Base-by-base conservation (phyloP, 306 rosid genomes). In the Myrica gale region DNA sequence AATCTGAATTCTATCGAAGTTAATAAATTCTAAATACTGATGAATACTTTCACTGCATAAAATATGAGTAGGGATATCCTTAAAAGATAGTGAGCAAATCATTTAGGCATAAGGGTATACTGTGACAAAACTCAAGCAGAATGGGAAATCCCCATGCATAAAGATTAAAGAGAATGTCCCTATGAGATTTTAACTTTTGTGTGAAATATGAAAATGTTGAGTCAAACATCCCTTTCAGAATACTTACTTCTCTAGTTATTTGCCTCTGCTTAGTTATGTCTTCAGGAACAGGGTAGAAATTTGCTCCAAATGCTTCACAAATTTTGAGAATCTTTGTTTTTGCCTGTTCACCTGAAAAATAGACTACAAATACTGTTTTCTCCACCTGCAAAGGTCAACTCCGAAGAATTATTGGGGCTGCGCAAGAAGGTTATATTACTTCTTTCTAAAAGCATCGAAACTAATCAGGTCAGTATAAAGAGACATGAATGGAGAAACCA, bases 271-370 rank as follows among this genome's bases (percentile, higher is more conserved):
- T 96, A 48, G 81, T 92, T 78, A 87, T 76, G 85, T 96, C 99
- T 85, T 96, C 98, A 43, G 99, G 99, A 80, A 96, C 92, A 80
- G 99, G 97, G 73, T 96, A 96, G 82, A 98, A 96, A 80, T 89
- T 89, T 50, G 99, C 99, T 32, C 97, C 98, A 85, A 96, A 96
- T 58, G 99, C 97, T 79, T 96, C 99, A 58, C 99, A 90, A 79
- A 96, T 96, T 89, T 92, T 96, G 85, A 90, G 81, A 87, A 92
- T 91, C 84, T 96, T 96, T 63, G 93, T 81, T 85, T 92, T 90
- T 73, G 96, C 99, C 79, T 92, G 99, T 78, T 90, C 90, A 82
- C 99, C 99, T 9, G 99, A 92, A 93, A 92, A 92, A 82, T 92
- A 96, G 78, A 96, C 99, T 52, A 96, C 98, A 55, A 90, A 96